Conservation (phyloP, 1,284 basidiomycete genomes). For the Irpex lacteus region DNA sequence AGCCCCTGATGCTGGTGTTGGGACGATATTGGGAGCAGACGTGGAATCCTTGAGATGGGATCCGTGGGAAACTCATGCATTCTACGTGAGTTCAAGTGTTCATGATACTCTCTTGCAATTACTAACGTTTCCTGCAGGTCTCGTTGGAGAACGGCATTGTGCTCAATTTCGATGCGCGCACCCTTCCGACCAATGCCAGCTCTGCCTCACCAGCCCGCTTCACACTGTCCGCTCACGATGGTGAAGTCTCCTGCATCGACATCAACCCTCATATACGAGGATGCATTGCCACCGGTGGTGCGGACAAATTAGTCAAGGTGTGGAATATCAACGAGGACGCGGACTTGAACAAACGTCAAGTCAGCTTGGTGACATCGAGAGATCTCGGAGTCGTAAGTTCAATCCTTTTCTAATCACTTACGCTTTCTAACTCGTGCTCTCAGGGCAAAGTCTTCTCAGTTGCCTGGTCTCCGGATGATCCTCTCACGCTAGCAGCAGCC, state of each 20-base stretch:
- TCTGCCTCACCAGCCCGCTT: constrained; percentile 71
- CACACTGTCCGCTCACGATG: constrained; percentile 93
- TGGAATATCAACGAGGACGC: constrained; percentile 86
- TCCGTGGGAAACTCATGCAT: constrained; percentile 85
- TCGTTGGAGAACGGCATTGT: constrained; percentile 92
- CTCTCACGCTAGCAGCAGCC: constrained; percentile 90
- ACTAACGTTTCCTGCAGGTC: constrained; percentile 47
- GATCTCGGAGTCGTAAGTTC: constrained; percentile 89
- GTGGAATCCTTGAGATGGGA: constrained; percentile 96
- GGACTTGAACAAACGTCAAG: constrained; percentile 65
- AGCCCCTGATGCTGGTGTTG: constrained; percentile 77
- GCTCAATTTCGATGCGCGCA: constrained; percentile 88
- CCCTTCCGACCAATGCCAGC: constrained; percentile 65
- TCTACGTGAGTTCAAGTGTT: constrained; percentile 67
- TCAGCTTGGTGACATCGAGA: constrained; percentile 85
- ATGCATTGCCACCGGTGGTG: constrained; percentile 90
- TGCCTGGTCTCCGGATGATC: constrained; percentile 90
- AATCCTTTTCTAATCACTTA: not conserved
- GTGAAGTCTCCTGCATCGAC: constrained; percentile 90
- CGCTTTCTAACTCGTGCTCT: not conserved
- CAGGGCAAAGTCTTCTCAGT: constrained; percentile 96
- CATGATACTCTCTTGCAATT: constrained; percentile 4
- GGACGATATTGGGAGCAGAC: constrained; percentile 80
- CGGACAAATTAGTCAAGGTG: constrained; percentile 91
- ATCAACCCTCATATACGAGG: constrained; percentile 90